Percentiles rank a stretch among this genome's conserved stretches.
phyloP scores from a whole-genome alignment of 805 yeast genomes.

The Ogataea siamensis region DNA sequence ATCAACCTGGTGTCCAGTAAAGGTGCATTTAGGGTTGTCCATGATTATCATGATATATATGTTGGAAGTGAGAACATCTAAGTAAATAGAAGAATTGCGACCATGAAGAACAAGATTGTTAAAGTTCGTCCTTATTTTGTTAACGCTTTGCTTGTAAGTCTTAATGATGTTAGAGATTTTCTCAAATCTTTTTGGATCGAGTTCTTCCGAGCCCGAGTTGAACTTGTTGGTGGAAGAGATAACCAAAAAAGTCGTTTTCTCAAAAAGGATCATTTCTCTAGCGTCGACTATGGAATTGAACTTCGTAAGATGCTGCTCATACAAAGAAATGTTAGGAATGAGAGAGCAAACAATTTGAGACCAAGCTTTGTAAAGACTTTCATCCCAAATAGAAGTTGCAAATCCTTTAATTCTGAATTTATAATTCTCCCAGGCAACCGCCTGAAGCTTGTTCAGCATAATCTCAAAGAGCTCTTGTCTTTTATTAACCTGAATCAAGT shows the following conservation, averaged over 20 bases:
- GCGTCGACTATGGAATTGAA: conserved; percentile 77
- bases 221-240: conserved; percentile 55
- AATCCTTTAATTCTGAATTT: conserved; percentile 73
- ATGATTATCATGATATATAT: conserved; percentile 39
- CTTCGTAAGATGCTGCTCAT: conserved; percentile 71
- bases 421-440: conserved; percentile 61
- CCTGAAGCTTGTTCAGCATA: conserved; percentile 79
- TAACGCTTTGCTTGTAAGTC: conserved; percentile 89
- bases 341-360: conserved; percentile 91
- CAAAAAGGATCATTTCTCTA: conserved; percentile 87
- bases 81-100: conserved; percentile 34
- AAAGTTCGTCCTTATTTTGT: conserved; percentile 82
- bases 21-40: conserved; percentile 28
- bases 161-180: conserved; percentile 92
- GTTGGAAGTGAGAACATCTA: conserved; percentile 36
- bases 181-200: conserved; percentile 92
- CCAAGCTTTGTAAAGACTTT: conserved; percentile 95
- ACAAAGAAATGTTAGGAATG: conserved; percentile 84
- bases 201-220: conserved; percentile 20
- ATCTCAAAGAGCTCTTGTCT: conserved; percentile 79
- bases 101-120: conserved; percentile 71
- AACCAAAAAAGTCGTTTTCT: conserved; percentile 86
- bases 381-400: conserved; percentile 98
- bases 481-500: conserved; percentile 82
- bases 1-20: conserved; percentile 24